Evolutionary conservation across 2,329 filamentous ascomycete genomes (phyloP), one percentile per base, ranked within the genome.

Genomic region (Aspergillus eucalypticola): DNA sequence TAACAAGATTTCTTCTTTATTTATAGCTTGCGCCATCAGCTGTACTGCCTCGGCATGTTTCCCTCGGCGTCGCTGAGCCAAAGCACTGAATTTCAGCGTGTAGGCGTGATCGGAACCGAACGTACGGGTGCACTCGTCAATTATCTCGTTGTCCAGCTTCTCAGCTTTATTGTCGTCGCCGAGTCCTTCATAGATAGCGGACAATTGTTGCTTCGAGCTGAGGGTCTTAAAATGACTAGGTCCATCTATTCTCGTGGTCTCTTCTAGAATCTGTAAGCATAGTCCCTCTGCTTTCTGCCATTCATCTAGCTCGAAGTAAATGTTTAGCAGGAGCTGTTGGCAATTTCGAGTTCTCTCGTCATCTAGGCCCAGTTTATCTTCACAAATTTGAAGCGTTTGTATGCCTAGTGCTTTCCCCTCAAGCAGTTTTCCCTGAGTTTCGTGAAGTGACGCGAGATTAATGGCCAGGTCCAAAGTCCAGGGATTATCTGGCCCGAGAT

Each of bases 381-480:
- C 48, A 29, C 58, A 55, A 54, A 54, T 56, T 60, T 46, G 50
- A 11, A 68, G 27, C 23, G 61, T 60, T 35, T 63, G 54, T 3
- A 59, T 21, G 1, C 49, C 21, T 15, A 74, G 61, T 56, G 62
- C 41, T 58, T 74, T 70, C 2, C 74, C 73, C 56, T 73, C 67
- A 39, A 64, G 49, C 21, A 60, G 48, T 42, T 58, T 60, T 6
- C 44, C 51, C 38, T 55, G 56, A 2, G 17, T 46, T 25, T 38
- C 32, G 29, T 60, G 58, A 7, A 60, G 38, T 15, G 41, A 46
- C 3, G 61, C 60, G n/a, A 71, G 65, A n/a, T 57, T 57, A 32
- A 11, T 21, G 23, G 61, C 58, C 90, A 39, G 53, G 27, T 32
- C 50, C 49, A 69, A 38, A 15, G 65, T 59, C 41, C 60, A 29